These are phyloP conservation scores for Amanita exitialis DNA, from an alignment of 768 basidiomycete species.

Conservation along the genomic window DNA sequence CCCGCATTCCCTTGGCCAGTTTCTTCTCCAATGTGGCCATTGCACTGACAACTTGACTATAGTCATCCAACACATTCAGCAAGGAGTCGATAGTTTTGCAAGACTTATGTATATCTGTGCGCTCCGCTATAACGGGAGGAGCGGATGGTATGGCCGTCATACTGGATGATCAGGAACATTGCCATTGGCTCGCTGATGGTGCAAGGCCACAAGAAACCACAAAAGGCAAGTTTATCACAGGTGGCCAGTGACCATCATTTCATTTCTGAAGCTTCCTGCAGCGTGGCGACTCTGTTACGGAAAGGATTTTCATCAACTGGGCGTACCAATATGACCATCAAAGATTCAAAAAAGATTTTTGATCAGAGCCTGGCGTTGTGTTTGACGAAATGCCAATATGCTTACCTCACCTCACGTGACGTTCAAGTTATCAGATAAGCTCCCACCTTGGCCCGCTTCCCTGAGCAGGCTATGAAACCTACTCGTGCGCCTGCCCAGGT, in stretches of 20 bases:
- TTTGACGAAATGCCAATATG: no score
- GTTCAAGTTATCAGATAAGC: conserved; percentile 5
- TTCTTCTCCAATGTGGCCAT: conserved; percentile 65
- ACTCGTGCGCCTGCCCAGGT: background rate
- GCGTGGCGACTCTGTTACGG: no score
- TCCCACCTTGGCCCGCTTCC: background rate
- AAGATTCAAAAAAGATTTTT: no score
- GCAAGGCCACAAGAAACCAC: no score
- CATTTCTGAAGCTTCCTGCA: no score
- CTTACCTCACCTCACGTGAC: background rate
- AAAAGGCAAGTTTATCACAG: no score
- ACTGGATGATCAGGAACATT: background rate
- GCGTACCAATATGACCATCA: no score
- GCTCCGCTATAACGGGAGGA: conserved; percentile 36
- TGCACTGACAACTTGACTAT: conserved; percentile 55
- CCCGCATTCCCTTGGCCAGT: conserved; percentile 58
- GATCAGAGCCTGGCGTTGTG: no score
- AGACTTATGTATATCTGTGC: conserved; percentile 68
- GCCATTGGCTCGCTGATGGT: background rate
- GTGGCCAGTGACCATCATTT: no score
- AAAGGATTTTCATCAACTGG: no score
- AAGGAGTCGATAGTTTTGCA: conserved; percentile 69
- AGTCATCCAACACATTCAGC: conserved; percentile 55
- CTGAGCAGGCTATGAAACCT: no score
- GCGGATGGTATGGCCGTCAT: conserved; percentile 1